Base-by-base conservation (phyloP, 768 basidiomycete species). In the Sarcomyxa edulis region DNA sequence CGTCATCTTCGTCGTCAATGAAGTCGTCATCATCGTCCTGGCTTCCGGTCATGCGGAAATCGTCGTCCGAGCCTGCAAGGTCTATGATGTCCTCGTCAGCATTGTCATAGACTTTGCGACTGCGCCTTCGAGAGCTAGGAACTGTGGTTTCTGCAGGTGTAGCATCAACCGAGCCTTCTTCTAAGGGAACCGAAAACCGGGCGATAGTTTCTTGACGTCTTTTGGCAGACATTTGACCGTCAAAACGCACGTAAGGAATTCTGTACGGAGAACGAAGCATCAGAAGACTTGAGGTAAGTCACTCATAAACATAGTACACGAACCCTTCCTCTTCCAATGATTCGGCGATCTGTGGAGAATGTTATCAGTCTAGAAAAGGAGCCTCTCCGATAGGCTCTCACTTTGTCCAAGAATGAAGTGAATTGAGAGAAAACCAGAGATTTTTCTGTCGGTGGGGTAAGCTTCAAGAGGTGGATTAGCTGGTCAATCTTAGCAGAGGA, bases 341-440 rank as follows among this genome's bases (percentile, higher is more conserved):
- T 42, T 83, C 76, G 3, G 72, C 84, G 46, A 93, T 84, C 84
- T 89, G 42, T 36, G 35, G 2, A n/a, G 25, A n/a, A 19, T 5
- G 16, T 20, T 14, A 15, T 49, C 21, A 40, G 35, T 22, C 39
- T 36, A 32, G 18, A 22, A 14, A 1, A 19, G 2, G 18, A 39
- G 16, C 22, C 29, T 6, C 9, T 24, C 27, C 27, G 14, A 31
- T 30, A 9, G 10, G 24, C 5, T 16, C 53, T 34, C 44, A 83
- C 88, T 65, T 88, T 84, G 62, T 88, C 82, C 37, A 92, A 57
- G 61, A 89, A 92, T 3, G 78, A 74, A 3, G 89, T 94, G 51
- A 92, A 94, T 49, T 94, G 91, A 3, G 86, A 90, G 53, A 94
- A 94, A 1, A 94, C 88, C 3, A 94, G 64, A 2, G 84, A 83